Evolutionary conservation across 148 eudicot genomes (phyloP).

Genomic region (Oxyria digyna): DNA sequence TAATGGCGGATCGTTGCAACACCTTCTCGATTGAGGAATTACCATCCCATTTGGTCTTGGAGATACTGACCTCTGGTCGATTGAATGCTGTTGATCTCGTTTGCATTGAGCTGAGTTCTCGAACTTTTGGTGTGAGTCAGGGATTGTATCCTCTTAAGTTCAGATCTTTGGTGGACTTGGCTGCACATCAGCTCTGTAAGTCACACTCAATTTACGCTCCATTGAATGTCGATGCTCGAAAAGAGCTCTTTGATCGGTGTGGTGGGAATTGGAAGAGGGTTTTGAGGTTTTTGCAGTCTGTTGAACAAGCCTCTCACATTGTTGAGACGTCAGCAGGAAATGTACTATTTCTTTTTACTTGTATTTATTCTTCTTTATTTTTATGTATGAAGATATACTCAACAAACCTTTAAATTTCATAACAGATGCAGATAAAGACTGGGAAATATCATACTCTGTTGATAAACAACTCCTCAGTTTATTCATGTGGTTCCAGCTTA

Average conservation of each 20-base stretch:
- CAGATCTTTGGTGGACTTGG: slow-evolving; percentile 62
- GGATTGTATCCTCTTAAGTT: slow-evolving; percentile 46
- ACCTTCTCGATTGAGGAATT: slow-evolving; percentile 40
- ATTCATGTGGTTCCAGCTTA: slow-evolving; percentile 89
- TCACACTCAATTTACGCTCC: slow-evolving; percentile 37
- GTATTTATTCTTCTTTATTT: background rate
- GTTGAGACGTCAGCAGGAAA: slow-evolving; percentile 79
- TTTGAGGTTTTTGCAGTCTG: slow-evolving; percentile 76
- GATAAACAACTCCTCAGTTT: slow-evolving; percentile 57
- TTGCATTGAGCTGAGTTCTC: slow-evolving; percentile 49
- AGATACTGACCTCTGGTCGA: slow-evolving; percentile 57
- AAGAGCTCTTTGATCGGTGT: slow-evolving; percentile 41
- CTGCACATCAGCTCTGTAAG: slow-evolving; percentile 61
- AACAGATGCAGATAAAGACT: slow-evolving; percentile 89
- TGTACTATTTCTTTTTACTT: slow-evolving; percentile 36
- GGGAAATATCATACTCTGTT: slow-evolving; percentile 90
- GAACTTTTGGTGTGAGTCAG: slow-evolving; percentile 38
- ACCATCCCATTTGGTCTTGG: slow-evolving; percentile 71
- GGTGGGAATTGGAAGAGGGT: slow-evolving; percentile 74
- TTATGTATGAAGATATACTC: background rate
- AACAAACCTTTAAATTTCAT: background rate
- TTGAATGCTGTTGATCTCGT: slow-evolving; percentile 68
- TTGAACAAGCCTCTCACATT: slow-evolving; percentile 65
- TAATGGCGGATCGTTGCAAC: slow-evolving; percentile 43
- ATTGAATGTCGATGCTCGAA: slow-evolving; percentile 23